Evolutionary conservation across 768 basidiomycete species (phyloP).

Genomic region (Termitomyces sp.): DNA sequence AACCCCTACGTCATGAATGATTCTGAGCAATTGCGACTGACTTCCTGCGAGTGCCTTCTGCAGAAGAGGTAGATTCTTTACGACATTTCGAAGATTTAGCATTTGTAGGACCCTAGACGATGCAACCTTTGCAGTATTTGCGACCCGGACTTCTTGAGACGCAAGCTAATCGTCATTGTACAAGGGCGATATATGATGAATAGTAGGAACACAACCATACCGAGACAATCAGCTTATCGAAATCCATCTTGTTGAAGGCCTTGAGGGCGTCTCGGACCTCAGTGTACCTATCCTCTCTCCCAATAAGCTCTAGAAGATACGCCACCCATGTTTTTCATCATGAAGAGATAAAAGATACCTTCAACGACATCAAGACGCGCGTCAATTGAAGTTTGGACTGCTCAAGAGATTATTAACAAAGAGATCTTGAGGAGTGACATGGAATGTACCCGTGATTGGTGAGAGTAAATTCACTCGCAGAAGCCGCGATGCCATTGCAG

Average conservation of each 20-base stretch:
- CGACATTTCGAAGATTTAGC: constrained; percentile 69
- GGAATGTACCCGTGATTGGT: constrained; percentile 60
- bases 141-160: constrained; percentile 51
- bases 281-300: constrained; percentile 68
- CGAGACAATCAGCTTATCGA: constrained; percentile 79
- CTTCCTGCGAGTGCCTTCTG: constrained; percentile 55
- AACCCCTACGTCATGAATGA: constrained; percentile 52
- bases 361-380: constrained; percentile 84
- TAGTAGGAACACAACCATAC: constrained; percentile 28
- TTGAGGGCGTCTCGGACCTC: constrained; percentile 66
- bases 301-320: constrained; percentile 55
- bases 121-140: constrained; percentile 54
- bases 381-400: constrained; percentile 62
- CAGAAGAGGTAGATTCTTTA: constrained; percentile 61
- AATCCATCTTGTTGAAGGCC: constrained; percentile 71
- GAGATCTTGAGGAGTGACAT: too few relatives aligned
- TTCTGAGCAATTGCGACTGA: constrained; percentile 52
- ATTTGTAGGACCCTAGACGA: constrained; percentile 71
- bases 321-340: not conserved
- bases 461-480: constrained; percentile 77
- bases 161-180: constrained; percentile 44
- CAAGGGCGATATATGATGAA: not conserved
- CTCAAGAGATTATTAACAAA: not conserved
- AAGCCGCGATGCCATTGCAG: constrained; percentile 84
- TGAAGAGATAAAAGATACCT: constrained; percentile 34